These are phyloP conservation scores for Leptographium lundbergii DNA, from an alignment of 2,329 filamentous ascomycete genomes.

Conservation along the genomic window DNA sequence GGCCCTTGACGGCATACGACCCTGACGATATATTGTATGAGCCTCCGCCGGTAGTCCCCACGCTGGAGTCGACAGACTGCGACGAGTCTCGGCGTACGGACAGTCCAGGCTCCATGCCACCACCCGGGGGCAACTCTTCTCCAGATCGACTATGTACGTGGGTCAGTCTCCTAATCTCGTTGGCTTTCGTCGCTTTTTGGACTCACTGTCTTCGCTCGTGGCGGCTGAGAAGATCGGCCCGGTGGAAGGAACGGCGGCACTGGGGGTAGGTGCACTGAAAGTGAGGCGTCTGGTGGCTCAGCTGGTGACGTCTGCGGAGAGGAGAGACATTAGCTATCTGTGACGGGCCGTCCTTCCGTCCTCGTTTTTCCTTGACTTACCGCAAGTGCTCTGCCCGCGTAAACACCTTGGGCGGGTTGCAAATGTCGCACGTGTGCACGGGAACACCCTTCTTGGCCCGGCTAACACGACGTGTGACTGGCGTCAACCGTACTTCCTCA, in stretches of 20 bases:
- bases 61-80: neutral
- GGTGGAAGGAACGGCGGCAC: constrained; percentile 1
- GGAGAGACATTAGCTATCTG: neutral
- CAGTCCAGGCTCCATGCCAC: neutral
- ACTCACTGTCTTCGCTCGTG: constrained; percentile 2
- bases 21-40: neutral
- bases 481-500: neutral
- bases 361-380: neutral
- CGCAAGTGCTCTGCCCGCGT: constrained; percentile 1
- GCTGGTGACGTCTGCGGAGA: neutral
- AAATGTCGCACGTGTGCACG: neutral
- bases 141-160: neutral
- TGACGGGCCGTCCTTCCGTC: neutral
- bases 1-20: neutral
- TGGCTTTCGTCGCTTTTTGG: neutral
- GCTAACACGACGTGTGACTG: constrained; percentile 1
- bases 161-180: neutral
- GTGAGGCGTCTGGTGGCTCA: neutral
- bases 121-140: neutral
- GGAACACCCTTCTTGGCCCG: neutral
- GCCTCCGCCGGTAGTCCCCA: neutral
- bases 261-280: neutral
- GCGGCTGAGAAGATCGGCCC: neutral
- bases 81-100: neutral
- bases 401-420: neutral